Conservation (phyloP, 164 flowering plant genomes). For the Hamamelis virginiana region DNA sequence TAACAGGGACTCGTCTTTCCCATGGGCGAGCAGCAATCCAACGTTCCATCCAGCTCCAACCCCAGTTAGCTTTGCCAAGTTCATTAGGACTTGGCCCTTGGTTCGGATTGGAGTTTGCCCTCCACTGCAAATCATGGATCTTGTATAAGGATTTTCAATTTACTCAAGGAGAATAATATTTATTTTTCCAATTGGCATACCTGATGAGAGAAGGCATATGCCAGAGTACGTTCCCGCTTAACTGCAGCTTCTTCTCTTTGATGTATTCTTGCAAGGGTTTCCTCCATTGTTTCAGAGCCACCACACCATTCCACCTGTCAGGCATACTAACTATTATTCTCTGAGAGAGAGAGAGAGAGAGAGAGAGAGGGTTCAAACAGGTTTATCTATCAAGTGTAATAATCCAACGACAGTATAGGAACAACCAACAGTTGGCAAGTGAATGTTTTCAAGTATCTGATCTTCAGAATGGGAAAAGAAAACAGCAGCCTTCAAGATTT, state of each 20-base stretch:
- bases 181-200: slow-evolving; percentile 27
- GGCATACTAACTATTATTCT: slow-evolving; percentile 5
- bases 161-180: neutral
- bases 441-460: no score
- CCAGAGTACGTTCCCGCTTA: slow-evolving; percentile 92
- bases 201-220: slow-evolving; percentile 97
- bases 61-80: slow-evolving; percentile 63
- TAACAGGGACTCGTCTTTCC: slow-evolving; percentile 61
- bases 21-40: slow-evolving; percentile 96
- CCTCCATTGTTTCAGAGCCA: slow-evolving; percentile 80
- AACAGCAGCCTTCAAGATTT: no score
- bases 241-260: slow-evolving; percentile 91
- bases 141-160: neutral
- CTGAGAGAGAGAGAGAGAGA: neutral
- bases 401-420: neutral
- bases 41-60: slow-evolving; percentile 97
- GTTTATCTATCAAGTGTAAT: neutral
- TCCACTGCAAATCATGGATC: slow-evolving; percentile 53
- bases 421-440: no score
- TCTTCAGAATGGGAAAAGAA: no score
- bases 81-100: slow-evolving; percentile 42
- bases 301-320: slow-evolving; percentile 90
- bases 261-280: slow-evolving; percentile 69
- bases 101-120: slow-evolving; percentile 54
- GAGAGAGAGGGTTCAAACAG: no score